phyloP scores from a whole-genome alignment of 805 yeast genomes.

The Wickerhamiella siamensis region DNA sequence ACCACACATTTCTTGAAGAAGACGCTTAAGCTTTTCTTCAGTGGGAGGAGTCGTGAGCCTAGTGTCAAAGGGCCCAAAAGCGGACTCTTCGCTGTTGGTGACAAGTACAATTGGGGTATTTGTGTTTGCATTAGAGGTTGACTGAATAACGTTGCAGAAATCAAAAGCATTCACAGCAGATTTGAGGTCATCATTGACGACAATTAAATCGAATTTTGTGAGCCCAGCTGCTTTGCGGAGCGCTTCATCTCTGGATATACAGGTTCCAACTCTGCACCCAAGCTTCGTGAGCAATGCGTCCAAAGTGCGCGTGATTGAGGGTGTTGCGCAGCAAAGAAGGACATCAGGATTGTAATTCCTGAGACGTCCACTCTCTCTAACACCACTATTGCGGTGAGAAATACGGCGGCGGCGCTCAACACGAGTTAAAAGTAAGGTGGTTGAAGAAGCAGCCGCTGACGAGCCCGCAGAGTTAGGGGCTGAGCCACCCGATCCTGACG shows the following conservation, averaged over 20 bases:
- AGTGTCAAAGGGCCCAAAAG: constrained; percentile 38
- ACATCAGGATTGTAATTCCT: constrained; percentile 29
- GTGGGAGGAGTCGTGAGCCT: constrained; percentile 61
- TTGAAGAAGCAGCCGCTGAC: not conserved
- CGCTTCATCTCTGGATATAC: constrained; percentile 68
- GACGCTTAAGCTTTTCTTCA: constrained; percentile 23
- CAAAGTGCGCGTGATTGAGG: constrained; percentile 59
- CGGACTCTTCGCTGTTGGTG: constrained; percentile 40
- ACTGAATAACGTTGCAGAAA: constrained; percentile 61
- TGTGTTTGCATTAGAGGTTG: constrained; percentile 67
- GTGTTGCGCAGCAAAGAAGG: constrained; percentile 74
- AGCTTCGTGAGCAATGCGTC: constrained; percentile 46
- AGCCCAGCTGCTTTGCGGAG: constrained; percentile 69
- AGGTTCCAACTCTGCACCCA: constrained; percentile 71
- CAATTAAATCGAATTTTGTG: constrained; percentile 68
- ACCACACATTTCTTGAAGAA: constrained; percentile 22
- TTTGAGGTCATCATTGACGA: constrained; percentile 41
- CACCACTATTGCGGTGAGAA: constrained; percentile 17
- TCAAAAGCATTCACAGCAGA: constrained; percentile 41
- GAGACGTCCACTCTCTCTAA: constrained; percentile 3
- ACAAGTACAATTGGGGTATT: constrained; percentile 64
- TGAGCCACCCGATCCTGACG: not conserved
- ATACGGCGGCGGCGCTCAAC: constrained; percentile 43
- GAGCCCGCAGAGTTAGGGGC: not conserved
- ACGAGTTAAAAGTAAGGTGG: constrained; percentile 22